phyloP scores from a whole-genome alignment of 192 early-diverging fungal genomes.

The Coemansia sp. region DNA sequence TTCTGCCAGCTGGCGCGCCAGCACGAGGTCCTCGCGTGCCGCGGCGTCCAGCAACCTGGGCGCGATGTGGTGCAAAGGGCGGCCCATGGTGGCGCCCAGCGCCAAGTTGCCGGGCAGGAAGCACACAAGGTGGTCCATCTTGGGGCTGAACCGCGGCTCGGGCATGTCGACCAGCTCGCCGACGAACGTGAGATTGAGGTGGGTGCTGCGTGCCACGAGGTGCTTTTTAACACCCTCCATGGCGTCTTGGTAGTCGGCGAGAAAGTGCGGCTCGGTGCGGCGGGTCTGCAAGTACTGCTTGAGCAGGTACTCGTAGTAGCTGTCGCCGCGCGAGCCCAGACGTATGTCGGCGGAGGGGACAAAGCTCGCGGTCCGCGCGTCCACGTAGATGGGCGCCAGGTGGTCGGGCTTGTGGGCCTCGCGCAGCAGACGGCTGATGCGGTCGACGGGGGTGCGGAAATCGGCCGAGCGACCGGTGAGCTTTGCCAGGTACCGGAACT shows the following conservation, averaged over 20 bases:
- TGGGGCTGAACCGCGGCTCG: conserved; percentile 46
- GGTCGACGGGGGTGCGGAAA: conserved; percentile 71
- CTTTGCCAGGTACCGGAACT: conserved; percentile 82
- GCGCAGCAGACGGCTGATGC: conserved; percentile 44
- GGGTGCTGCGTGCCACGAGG: conserved; percentile 16
- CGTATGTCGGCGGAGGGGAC: conserved; percentile 16
- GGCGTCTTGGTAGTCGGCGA: conserved; percentile 62
- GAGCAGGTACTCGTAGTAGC: conserved; percentile 93
- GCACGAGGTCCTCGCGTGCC: conserved; percentile 62
- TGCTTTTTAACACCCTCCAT: conserved; percentile 48
- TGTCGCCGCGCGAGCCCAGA: conserved; percentile 64
- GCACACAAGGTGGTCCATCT: conserved; percentile 95
- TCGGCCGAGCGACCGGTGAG: conserved; percentile 67
- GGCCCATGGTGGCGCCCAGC: conserved; percentile 41
- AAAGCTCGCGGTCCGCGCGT: conserved; percentile 15
- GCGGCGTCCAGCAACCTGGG: conserved; percentile 6
- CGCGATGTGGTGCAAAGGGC: conserved; percentile 13
- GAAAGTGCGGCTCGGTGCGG: conserved; percentile 62
- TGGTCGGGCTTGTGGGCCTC: conserved; percentile 49
- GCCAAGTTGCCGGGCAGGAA: conserved; percentile 64
- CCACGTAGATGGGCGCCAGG: conserved; percentile 70
- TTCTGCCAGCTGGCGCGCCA: conserved; percentile 78
- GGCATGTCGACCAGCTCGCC: conserved; percentile 55
- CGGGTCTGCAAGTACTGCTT: conserved; percentile 88
- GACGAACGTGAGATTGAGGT: conserved; percentile 23